These are phyloP conservation scores for Backusella sp. DNA, from an alignment of 192 early-diverging fungal species.

Conservation along the genomic window DNA sequence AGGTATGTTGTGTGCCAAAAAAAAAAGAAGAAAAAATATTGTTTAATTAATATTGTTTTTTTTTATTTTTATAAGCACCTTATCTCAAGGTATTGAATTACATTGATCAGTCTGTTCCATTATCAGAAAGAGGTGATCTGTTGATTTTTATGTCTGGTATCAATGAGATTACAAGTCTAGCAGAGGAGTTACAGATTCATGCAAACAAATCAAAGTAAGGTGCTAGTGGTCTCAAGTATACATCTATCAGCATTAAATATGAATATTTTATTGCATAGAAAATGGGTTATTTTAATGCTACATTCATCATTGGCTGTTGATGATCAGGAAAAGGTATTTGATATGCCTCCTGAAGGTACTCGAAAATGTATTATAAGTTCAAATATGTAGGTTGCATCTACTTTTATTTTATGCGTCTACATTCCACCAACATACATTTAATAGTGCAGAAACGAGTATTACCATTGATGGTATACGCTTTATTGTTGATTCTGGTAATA, in stretches of 20 bases:
- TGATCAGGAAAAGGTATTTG: slow-evolving; percentile 71
- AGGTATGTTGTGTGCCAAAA: slow-evolving; percentile 37
- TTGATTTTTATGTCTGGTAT: slow-evolving; percentile 66
- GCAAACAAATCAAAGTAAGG: slow-evolving; percentile 52
- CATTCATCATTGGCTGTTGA: slow-evolving; percentile 61
- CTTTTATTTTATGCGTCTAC: neutral
- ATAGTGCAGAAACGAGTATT: slow-evolving; percentile 42
- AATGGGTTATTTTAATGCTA: slow-evolving; percentile 63
- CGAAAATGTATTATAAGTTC: slow-evolving; percentile 64
- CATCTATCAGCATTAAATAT: neutral
- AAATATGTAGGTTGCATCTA: slow-evolving; percentile 46
- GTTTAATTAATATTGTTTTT: neutral
- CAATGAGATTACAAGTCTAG: slow-evolving; percentile 58
- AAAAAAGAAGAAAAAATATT: neutral
- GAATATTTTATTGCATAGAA: slow-evolving; percentile 26
- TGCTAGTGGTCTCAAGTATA: too few relatives aligned
- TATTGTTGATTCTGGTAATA: slow-evolving; percentile 62
- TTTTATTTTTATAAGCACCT: slow-evolving; percentile 39
- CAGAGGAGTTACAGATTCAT: slow-evolving; percentile 53
- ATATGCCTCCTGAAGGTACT: slow-evolving; percentile 55
- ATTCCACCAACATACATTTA: neutral
- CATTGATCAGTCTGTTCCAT: slow-evolving; percentile 58
- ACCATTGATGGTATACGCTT: slow-evolving; percentile 67
- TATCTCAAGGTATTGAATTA: slow-evolving; percentile 58
- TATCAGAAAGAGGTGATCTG: slow-evolving; percentile 59